Evolutionary conservation across 164 flowering plant genomes (phyloP), one percentile per base, ranked within the genome.

Genomic region (Vitis amurensis): DNA sequence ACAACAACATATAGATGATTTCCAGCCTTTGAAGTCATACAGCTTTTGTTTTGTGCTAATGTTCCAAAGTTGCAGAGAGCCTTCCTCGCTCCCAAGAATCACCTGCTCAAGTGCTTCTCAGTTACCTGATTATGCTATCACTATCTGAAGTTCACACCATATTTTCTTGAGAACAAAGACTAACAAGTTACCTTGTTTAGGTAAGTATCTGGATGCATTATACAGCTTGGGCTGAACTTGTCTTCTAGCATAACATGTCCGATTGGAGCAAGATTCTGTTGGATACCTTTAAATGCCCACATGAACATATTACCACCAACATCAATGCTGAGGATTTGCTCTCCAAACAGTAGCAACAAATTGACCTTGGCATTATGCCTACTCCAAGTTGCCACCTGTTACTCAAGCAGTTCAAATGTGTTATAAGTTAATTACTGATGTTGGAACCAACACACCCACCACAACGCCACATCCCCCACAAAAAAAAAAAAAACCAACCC

Each of bases 161-260:
- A 15, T 3, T 4, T 62, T 68, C 15, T 52, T 61, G n/a, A 57
- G 31, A 68, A 74, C 17, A 76, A 66, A 23, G 29, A 71, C 16
- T 11, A 53, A 68, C 56, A 11, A 61, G 9, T 76, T 77, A 92
- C 99, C 94, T 95, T 95, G 81, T 95, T 93, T 55, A 95, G 72
- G 76, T 96, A 96, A 69, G 99, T 93, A 74, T 96, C 99, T 16
- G 98, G 97, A 82, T 96, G 98, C 89, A 91, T 82, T 56, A 96
- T 77, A 83, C 97, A 93, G 66, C 83, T 86, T 30, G 99, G 97
- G 66, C 71, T 82, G 59, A 91, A 96, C 0, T 83, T 83, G 10
- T 74, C 78, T 59, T 76, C 95, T 0, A 92, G 77, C 64, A 75
- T 37, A 50, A 93, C 77, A 59, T 90, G 92, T 57, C 88, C 94